A percentile compares a stretch with the other conserved stretches of the same genome.
Conservation (phyloP, 2,329 filamentous ascomycete species). For the Pestalotiopsis sp. region DNA sequence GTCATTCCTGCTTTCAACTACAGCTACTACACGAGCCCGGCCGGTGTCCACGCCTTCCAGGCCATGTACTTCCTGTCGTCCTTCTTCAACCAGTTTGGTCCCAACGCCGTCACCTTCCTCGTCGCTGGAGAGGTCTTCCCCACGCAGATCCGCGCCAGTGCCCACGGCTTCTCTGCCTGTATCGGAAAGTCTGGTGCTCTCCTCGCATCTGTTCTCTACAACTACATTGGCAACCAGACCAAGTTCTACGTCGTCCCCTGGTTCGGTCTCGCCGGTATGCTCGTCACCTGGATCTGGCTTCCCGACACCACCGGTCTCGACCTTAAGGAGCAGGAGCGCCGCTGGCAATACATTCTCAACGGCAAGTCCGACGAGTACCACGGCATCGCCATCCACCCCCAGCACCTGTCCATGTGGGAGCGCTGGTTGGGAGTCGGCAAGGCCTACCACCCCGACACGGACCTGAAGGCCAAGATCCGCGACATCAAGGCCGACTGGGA, state of each 20-base stretch:
- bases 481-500: constrained; percentile 75
- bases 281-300: constrained; percentile 83
- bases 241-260: constrained; percentile 94
- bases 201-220: constrained; percentile 85
- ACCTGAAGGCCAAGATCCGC: constrained; percentile 82
- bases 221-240: constrained; percentile 83
- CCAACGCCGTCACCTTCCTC: constrained; percentile 95
- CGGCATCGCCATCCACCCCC: constrained; percentile 87
- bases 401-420: constrained; percentile 89
- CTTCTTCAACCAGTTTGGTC: constrained; percentile 99
- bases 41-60: constrained; percentile 86
- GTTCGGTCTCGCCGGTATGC: constrained; percentile 83
- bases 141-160: constrained; percentile 87
- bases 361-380: constrained; percentile 84
- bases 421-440: constrained; percentile 77
- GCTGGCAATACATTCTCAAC: constrained; percentile 84
- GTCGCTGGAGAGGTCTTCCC: constrained; percentile 97
- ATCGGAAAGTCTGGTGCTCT: constrained; percentile 88
- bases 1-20: constrained; percentile 88
- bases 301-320: constrained; percentile 97
- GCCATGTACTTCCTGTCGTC: constrained; percentile 97
- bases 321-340: constrained; percentile 94
- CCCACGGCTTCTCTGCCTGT: constrained; percentile 93
- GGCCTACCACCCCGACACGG: constrained; percentile 78
- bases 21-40: constrained; percentile 74